A percentile compares a stretch with the other conserved stretches of the same genome.
Conservation (phyloP, 257 asterid species). For the Scutellaria minor region DNA sequence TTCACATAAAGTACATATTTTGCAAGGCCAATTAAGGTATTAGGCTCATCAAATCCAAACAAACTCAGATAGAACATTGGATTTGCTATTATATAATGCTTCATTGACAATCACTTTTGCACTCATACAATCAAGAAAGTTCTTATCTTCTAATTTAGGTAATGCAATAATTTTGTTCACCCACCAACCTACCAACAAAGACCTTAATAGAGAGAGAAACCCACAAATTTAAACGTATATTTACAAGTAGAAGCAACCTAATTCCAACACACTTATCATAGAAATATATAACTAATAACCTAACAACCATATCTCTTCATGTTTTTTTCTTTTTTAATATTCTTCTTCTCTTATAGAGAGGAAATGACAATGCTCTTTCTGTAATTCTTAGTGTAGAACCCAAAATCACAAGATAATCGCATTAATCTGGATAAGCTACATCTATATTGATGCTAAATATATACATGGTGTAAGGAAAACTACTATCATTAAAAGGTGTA, state of each 20-base stretch:
- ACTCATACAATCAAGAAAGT: not conserved
- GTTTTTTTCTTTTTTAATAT: too few relatives aligned
- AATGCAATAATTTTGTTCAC: not conserved
- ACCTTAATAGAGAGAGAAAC: not conserved
- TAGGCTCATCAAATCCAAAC: too few relatives aligned
- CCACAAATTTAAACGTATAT: too few relatives aligned
- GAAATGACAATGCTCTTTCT: too few relatives aligned
- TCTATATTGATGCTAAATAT: too few relatives aligned
- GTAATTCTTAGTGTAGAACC: not conserved
- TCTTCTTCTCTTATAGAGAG: too few relatives aligned
- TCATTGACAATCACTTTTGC: not conserved
- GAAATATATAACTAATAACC: not conserved
- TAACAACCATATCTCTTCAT: not conserved
- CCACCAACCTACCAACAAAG: constrained; percentile 17
- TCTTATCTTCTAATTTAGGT: not conserved
- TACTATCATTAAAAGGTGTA: too few relatives aligned
- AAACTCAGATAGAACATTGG: not conserved
- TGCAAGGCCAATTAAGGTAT: too few relatives aligned
- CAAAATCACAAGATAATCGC: not conserved
- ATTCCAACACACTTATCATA: too few relatives aligned
- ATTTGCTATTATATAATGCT: not conserved
- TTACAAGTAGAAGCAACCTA: too few relatives aligned
- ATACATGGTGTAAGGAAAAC: too few relatives aligned
- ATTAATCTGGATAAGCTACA: not conserved
- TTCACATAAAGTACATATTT: too few relatives aligned